These are phyloP conservation scores for Phaeosphaeriaceae sp. DNA, from an alignment of 2,329 filamentous ascomycete species.

Conservation along the genomic window DNA sequence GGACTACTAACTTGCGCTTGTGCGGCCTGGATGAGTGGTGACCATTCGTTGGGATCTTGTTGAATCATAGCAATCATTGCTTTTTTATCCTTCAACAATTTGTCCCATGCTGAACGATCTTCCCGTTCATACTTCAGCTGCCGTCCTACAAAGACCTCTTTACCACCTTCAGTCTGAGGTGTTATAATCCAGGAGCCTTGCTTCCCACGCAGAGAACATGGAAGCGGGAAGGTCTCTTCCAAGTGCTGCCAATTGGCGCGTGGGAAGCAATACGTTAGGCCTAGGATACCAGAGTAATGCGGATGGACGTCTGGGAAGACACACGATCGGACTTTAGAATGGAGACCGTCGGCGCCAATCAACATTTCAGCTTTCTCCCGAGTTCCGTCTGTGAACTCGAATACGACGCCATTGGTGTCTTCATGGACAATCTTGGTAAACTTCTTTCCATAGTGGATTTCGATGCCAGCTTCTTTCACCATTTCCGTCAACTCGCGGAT, in stretches of 20 bases:
- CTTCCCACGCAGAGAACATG: constrained; percentile 42
- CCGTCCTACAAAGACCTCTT: constrained; percentile 44
- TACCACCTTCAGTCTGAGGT: constrained; percentile 41
- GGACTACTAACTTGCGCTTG: neutral
- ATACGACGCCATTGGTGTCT: constrained; percentile 48
- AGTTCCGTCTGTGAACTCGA: constrained; percentile 57
- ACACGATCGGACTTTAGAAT: constrained; percentile 60
- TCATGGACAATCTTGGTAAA: constrained; percentile 49
- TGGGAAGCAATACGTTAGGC: constrained; percentile 40
- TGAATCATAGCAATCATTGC: constrained; percentile 8
- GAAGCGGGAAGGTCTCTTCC: constrained; percentile 15
- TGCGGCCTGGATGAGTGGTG: constrained; percentile 8
- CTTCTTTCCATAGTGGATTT: constrained; percentile 55
- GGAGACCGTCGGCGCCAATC: constrained; percentile 65
- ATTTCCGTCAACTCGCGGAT: constrained; percentile 55
- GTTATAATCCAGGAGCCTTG: constrained; percentile 47
- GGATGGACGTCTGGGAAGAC: constrained; percentile 56
- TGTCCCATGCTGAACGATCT: constrained; percentile 42
- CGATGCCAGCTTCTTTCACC: constrained; percentile 48
- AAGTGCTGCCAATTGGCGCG: neutral
- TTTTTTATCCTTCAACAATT: constrained; percentile 37
- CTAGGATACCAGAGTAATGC: constrained; percentile 57
- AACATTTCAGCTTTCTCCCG: constrained; percentile 52
- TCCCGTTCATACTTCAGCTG: constrained; percentile 40
- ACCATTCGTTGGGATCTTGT: constrained; percentile 10